Conservation (phyloP, 176 grass and related monocot species). For the Luzula sylvatica region DNA sequence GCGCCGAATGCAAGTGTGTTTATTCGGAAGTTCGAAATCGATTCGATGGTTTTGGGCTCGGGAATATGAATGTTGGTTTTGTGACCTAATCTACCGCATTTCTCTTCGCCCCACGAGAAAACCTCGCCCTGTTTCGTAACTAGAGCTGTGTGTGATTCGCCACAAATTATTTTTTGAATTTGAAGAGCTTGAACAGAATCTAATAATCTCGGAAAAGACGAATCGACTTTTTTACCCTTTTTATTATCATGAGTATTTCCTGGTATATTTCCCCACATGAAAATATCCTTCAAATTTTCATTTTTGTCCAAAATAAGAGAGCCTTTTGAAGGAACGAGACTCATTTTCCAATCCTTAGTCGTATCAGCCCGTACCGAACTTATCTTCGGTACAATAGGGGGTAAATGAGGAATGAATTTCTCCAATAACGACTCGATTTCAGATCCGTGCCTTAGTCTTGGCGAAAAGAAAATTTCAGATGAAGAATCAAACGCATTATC, state of each 20-base stretch:
- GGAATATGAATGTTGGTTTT: slow-evolving; percentile 41
- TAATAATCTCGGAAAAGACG: slow-evolving; percentile 69
- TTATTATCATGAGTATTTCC: slow-evolving; percentile 32
- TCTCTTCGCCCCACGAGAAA: slow-evolving; percentile 85
- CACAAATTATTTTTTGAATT: slow-evolving; percentile 58
- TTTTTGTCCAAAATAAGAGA: slow-evolving; percentile 27
- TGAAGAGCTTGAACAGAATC: slow-evolving; percentile 51
- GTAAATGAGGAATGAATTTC: slow-evolving; percentile 50
- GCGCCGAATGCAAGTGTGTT: slow-evolving; percentile 65
- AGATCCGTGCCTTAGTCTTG: slow-evolving; percentile 51
- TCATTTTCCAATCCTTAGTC: slow-evolving; percentile 31
- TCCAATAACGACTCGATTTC: slow-evolving; percentile 71
- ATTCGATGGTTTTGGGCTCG: slow-evolving; percentile 43
- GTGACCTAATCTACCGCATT: slow-evolving; percentile 57
- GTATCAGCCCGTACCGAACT: slow-evolving; percentile 26
- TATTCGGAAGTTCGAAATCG: slow-evolving; percentile 52
- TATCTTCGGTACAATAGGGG: slow-evolving; percentile 30
- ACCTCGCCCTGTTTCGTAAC: slow-evolving; percentile 90
- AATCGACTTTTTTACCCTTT: slow-evolving; percentile 29
- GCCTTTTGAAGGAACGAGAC: slow-evolving; percentile 31
- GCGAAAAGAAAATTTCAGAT: slow-evolving; percentile 54
- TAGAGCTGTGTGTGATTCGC: slow-evolving; percentile 71
- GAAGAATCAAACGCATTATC: slow-evolving; percentile 44
- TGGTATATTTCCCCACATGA: slow-evolving; percentile 64
- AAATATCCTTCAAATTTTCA: slow-evolving; percentile 73